Evolutionary conservation across 2,329 filamentous ascomycete species (phyloP).

Genomic region (Monosporascus ibericus): DNA sequence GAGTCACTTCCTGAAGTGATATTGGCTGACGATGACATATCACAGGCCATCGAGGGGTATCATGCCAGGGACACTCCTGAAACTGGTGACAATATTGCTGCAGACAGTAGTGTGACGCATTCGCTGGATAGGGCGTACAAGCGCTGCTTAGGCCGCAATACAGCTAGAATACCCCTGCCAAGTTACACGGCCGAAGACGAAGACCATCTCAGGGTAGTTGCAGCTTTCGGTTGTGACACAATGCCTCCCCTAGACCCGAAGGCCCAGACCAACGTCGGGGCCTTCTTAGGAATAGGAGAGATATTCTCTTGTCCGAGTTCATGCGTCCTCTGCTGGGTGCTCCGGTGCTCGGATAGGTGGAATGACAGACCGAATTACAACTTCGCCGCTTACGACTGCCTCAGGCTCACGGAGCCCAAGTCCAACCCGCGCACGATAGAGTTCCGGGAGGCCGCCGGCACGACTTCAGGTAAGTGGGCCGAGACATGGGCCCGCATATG

Average conservation of each 20-base stretch:
- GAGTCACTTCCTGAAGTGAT: too few relatives aligned
- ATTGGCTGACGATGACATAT: background rate
- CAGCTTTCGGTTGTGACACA: background rate
- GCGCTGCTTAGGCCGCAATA: background rate
- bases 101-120: background rate
- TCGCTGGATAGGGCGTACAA: background rate
- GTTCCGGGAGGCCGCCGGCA: background rate
- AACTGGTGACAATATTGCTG: background rate
- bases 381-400: background rate
- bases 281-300: background rate
- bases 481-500: background rate
- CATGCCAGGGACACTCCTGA: background rate
- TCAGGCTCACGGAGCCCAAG: background rate
- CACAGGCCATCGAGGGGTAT: background rate
- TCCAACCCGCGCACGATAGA: background rate
- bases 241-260: background rate
- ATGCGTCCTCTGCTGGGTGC: background rate
- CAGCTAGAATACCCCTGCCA: background rate
- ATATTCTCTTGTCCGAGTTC: background rate
- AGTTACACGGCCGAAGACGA: background rate
- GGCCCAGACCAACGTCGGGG: background rate
- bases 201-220: background rate
- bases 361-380: background rate
- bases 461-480: background rate
- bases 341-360: background rate